Percentiles rank a stretch among this genome's conserved stretches.
phyloP scores from a whole-genome alignment of 805 yeast genomes.

The Ogataea allantospora region DNA sequence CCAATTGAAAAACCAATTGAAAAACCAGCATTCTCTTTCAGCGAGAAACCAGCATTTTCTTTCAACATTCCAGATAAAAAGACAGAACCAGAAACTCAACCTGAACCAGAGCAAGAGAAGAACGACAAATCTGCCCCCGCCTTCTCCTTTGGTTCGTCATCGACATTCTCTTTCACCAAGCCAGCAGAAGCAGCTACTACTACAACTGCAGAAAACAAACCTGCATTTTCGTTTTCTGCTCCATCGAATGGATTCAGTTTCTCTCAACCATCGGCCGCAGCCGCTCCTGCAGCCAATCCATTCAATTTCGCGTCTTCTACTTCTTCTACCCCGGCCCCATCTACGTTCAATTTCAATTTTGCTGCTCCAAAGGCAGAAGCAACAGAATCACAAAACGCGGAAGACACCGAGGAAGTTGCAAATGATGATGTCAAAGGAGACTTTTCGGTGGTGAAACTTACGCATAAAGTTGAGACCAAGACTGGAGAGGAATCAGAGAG shows the following conservation, averaged over 20 bases:
- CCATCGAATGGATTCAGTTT: constrained; percentile 17
- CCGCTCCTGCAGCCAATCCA: constrained; percentile 8
- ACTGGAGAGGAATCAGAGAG: constrained; percentile 90
- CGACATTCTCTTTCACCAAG: constrained; percentile 9
- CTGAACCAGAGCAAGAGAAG: constrained; percentile 6
- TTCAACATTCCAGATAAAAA: neutral
- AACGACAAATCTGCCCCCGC: constrained; percentile 30
- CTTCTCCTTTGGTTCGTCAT: constrained; percentile 26
- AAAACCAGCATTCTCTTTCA: constrained; percentile 10
- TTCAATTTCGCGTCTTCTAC: constrained; percentile 25
- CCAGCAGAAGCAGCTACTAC: constrained; percentile 3
- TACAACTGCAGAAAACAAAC: constrained; percentile 18
- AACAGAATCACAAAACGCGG: constrained; percentile 26
- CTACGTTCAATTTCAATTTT: constrained; percentile 27
- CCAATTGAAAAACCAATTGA: constrained; percentile 11
- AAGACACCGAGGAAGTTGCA: constrained; percentile 36
- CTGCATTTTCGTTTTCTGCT: constrained; percentile 28
- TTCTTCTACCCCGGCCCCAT: constrained; percentile 11
- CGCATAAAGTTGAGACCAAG: constrained; percentile 51
- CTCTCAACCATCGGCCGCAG: constrained; percentile 5
- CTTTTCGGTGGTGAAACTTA: constrained; percentile 44
- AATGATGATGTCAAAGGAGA: constrained; percentile 49
- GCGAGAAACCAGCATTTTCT: no score
- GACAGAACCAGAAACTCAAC: neutral
- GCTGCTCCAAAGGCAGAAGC: constrained; percentile 23